phyloP scores from a whole-genome alignment of 495 filamentous ascomycete species.

The Neurospora sp. region DNA sequence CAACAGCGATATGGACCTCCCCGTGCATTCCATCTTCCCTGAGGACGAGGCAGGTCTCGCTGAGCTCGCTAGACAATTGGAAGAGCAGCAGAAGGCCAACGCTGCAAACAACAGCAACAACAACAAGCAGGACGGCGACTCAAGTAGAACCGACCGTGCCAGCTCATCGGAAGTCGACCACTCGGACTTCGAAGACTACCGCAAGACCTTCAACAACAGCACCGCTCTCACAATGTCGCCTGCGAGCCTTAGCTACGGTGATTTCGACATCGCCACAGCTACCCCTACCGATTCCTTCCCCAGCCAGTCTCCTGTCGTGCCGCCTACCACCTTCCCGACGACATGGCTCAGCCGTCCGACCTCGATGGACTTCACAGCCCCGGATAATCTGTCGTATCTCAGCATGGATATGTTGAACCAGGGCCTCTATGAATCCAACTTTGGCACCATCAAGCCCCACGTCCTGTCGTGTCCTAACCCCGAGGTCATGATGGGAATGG shows the following conservation, averaged over 20 bases:
- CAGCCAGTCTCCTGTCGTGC: slow-evolving; percentile 14
- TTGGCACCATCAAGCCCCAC: slow-evolving; percentile 38
- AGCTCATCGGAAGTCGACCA: slow-evolving; percentile 44
- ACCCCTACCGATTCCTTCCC: slow-evolving; percentile 25
- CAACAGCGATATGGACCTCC: slow-evolving; percentile 44
- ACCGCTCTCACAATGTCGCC: slow-evolving; percentile 36
- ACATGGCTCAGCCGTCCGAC: slow-evolving; percentile 27
- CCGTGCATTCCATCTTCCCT: slow-evolving; percentile 40
- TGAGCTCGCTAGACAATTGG: slow-evolving; percentile 38
- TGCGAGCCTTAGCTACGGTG: slow-evolving; percentile 32
- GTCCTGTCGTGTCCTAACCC: slow-evolving; percentile 33
- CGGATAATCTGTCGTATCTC: slow-evolving; percentile 13
- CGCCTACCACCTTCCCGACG: slow-evolving; percentile 2
- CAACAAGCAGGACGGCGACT: slow-evolving; percentile 26
- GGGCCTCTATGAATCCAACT: slow-evolving; percentile 32
- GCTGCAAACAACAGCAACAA: slow-evolving; percentile 16
- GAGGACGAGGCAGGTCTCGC: slow-evolving; percentile 42
- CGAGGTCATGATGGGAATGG: slow-evolving; percentile 40
- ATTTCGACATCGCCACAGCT: slow-evolving; percentile 28
- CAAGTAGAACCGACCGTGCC: slow-evolving; percentile 33
- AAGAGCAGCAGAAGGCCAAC: slow-evolving; percentile 31
- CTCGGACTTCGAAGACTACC: slow-evolving; percentile 43
- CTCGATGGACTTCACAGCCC: slow-evolving; percentile 22
- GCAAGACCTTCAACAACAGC: slow-evolving; percentile 27
- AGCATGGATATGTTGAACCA: slow-evolving; percentile 36